Conservation (phyloP, 2,329 filamentous ascomycete genomes). For the Talaromyces piceae region DNA sequence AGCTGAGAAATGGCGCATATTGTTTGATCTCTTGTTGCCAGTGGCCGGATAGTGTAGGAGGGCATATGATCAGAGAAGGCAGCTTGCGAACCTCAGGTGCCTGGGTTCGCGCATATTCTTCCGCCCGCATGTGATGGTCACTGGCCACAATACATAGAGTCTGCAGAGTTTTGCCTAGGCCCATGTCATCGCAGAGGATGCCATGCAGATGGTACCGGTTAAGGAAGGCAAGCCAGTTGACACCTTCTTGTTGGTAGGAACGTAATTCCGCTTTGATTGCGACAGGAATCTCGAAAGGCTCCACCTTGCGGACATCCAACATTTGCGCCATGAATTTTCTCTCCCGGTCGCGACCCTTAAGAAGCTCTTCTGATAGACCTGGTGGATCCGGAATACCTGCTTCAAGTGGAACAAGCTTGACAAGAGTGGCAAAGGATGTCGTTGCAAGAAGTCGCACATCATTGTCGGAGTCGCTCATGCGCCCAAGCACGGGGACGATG, state of each 20-base stretch:
- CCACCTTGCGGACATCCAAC: slow-evolving; percentile 92
- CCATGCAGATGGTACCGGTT: slow-evolving; percentile 97
- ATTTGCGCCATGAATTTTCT: slow-evolving; percentile 95
- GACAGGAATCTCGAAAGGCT: slow-evolving; percentile 86
- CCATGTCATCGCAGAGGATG: slow-evolving; percentile 99
- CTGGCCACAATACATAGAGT: slow-evolving; percentile 97
- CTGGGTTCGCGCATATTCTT: slow-evolving; percentile 78
- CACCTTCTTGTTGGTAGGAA: slow-evolving; percentile 96
- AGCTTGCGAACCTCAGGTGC: slow-evolving; percentile 70
- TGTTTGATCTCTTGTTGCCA: slow-evolving; percentile 98
- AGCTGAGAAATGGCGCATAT: slow-evolving; percentile 88
- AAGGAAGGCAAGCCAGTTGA: slow-evolving; percentile 97
- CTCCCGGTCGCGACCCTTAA: slow-evolving; percentile 87
- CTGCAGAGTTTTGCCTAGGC: slow-evolving; percentile 92
- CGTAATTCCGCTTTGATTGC: slow-evolving; percentile 94
- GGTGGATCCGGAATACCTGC: slow-evolving; percentile 96
- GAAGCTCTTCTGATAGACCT: slow-evolving; percentile 77
- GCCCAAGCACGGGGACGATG: slow-evolving; percentile 89
- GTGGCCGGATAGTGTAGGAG: slow-evolving; percentile 90
- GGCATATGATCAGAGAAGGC: slow-evolving; percentile 90
- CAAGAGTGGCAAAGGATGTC: slow-evolving; percentile 91
- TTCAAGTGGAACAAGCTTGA: slow-evolving; percentile 94
- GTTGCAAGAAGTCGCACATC: slow-evolving; percentile 91
- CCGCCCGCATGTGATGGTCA: slow-evolving; percentile 87
- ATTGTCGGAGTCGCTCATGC: slow-evolving; percentile 97